A percentile compares a stretch with the other conserved stretches of the same genome.
Conservation (phyloP, 345 rosid species). For the Bruguiera gymnorhiza region DNA sequence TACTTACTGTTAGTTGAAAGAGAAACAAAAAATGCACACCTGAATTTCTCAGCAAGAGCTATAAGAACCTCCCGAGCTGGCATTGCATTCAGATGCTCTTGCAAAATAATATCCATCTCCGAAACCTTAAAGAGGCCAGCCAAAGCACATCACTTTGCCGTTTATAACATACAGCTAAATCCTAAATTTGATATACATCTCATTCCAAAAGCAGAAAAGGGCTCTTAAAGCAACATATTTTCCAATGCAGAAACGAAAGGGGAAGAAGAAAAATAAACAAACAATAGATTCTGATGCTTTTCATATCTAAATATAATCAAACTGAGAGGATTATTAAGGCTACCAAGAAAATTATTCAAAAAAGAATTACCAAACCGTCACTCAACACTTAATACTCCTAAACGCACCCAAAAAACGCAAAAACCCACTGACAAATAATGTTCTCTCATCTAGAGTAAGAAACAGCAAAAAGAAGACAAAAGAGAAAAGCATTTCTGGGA, state of each 20-base stretch:
- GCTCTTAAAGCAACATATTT: too few species aligned
- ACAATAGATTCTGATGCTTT: too few species aligned
- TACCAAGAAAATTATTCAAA: too few species aligned
- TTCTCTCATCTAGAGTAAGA: too few species aligned
- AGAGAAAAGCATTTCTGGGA: background rate
- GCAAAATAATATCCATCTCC: constrained; percentile 94
- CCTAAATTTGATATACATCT: background rate
- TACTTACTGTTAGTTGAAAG: background rate
- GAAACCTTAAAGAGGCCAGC: constrained; percentile 45
- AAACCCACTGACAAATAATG: background rate
- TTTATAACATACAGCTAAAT: background rate
- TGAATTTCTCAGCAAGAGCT: constrained; percentile 84
- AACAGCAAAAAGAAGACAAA: background rate
- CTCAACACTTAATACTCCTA: background rate
- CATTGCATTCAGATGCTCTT: constrained; percentile 70
- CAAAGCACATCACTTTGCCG: background rate
- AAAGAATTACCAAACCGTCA: too few species aligned
- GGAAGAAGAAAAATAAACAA: too few species aligned
- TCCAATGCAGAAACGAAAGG: too few species aligned
- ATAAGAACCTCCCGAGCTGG: constrained; percentile 71
- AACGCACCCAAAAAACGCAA: background rate
- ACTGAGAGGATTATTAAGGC: too few species aligned
- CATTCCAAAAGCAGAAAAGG: too few species aligned
- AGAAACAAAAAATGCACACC: constrained; percentile 39
- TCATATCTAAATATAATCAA: too few species aligned